These are phyloP conservation scores for Chaetomiaceae sp. DNA, from an alignment of 2,329 filamentous ascomycete genomes.

Conservation along the genomic window DNA sequence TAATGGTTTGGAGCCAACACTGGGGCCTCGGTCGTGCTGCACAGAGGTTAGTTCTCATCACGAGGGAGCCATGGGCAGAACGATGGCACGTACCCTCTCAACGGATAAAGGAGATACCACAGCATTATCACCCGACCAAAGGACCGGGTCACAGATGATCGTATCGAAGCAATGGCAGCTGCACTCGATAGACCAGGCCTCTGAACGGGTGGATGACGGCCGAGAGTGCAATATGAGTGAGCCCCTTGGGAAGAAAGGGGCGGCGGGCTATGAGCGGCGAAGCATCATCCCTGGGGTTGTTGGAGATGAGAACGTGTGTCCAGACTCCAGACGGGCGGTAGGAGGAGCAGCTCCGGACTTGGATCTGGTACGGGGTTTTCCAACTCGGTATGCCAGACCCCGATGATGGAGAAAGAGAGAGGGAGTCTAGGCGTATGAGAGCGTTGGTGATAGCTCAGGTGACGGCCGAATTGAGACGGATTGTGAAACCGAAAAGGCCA, in stretches of 20 bases:
- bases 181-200: neutral
- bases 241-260: neutral
- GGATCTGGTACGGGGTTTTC: no score
- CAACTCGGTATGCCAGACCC: no score
- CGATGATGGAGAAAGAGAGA: no score
- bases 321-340: no score
- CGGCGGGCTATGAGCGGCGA: neutral
- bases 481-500: no score
- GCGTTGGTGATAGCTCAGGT: no score
- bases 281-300: neutral
- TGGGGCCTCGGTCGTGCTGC: conserved; percentile 70
- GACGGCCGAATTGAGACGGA: no score
- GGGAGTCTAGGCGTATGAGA: no score
- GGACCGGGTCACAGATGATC: conserved; percentile 23
- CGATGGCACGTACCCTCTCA: conserved; percentile 61
- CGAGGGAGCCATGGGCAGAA: conserved; percentile 1
- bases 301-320: no score
- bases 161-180: neutral
- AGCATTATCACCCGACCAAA: conserved; percentile 47
- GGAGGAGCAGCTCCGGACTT: no score
- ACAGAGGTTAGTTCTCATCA: conserved; percentile 16
- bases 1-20: conserved; percentile 60
- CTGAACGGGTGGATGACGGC: neutral
- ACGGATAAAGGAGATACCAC: conserved; percentile 73
- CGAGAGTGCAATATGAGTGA: neutral